Base-by-base conservation (phyloP, 169 alveolate genomes). In the Plasmodium ovale region DNA sequence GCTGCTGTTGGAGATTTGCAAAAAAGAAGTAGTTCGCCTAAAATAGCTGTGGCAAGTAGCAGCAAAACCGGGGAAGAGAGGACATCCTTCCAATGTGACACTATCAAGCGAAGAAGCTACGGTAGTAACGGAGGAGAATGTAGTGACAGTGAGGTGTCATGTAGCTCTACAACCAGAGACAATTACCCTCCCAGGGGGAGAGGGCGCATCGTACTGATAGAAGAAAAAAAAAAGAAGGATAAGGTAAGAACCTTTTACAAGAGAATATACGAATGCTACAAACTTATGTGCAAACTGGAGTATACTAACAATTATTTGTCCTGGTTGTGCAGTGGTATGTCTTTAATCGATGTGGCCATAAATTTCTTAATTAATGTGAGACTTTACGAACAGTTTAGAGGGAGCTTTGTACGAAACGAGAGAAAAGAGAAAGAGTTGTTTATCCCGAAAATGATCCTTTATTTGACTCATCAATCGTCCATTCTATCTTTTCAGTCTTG, bases 321-420 rank as follows among this genome's bases (percentile, higher is more conserved):
- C 0, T 82, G 90, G 90, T 19, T 65, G 5, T 82, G 90, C 33
- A 82, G 90, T 56, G 82, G 82, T 58, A 65, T 82, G 90, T 65
- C 90, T 0, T 27, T 82, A 59, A 82, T 82, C 29, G 90, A 82
- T 44, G 90, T 82, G 4, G 90, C 54, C 21, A 82, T 82, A 0
- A 82, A 82, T 31, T 82, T 82, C 37, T 35, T 82, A 31, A 82
- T 82, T 47, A 82, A 59, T 37, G 90, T 65, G 27, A 51, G 90
- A 27, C 16, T 82, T 3, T 82, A 31, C 53, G 90, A 82, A 51
- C 49, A 35, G 0, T 44, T 64, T 70, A 19, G 16, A 44, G n/a
- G n/a, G n/a, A n/a, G n/a, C n/a, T n/a, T n/a, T n/a, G n/a, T n/a
- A n/a, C 33, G 60, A n/a, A 59, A 33, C 25, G 25, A 51, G 19